A percentile compares a stretch with the other conserved stretches of the same genome.
These are phyloP conservation scores for Pseudogymnoascus verrucosus DNA, from an alignment of 2,329 filamentous ascomycete species.

Conservation along the genomic window DNA sequence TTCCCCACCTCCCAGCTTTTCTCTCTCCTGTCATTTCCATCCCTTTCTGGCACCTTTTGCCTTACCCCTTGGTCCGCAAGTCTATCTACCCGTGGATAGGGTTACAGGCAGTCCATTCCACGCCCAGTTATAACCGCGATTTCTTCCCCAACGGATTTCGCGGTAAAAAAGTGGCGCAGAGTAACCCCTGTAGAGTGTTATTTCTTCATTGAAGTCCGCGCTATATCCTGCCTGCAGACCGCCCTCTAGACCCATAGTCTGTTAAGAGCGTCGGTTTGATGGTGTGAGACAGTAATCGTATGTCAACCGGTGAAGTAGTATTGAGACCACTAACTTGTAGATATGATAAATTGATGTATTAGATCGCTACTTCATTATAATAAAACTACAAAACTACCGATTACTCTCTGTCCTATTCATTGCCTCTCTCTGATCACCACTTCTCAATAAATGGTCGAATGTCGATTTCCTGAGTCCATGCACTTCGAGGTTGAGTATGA, in stretches of 20 bases:
- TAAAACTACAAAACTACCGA: background rate
- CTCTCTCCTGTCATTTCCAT: background rate
- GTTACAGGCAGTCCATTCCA: conserved; percentile 15
- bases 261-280: conserved; percentile 74
- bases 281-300: conserved; percentile 59
- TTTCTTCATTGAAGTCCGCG: conserved; percentile 35
- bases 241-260: conserved; percentile 48
- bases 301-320: background rate
- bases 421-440: conserved; percentile 30
- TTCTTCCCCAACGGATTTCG: conserved; percentile 64
- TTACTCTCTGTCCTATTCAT: too few species aligned
- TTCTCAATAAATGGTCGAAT: conserved; percentile 76
- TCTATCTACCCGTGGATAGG: background rate
- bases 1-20: background rate
- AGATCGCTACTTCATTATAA: background rate
- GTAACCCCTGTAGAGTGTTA: conserved; percentile 41
- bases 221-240: conserved; percentile 71
- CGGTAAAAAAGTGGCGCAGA: conserved; percentile 96
- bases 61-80: background rate
- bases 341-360: background rate
- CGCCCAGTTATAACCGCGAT: conserved; percentile 88
- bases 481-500: conserved; percentile 70
- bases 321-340: background rate
- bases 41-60: background rate
- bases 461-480: conserved; percentile 77